A percentile compares a stretch with the other conserved stretches of the same genome.
Evolutionary conservation across 2,329 filamentous ascomycete genomes (phyloP).

Genomic region (Gaeumannomyces sp.): DNA sequence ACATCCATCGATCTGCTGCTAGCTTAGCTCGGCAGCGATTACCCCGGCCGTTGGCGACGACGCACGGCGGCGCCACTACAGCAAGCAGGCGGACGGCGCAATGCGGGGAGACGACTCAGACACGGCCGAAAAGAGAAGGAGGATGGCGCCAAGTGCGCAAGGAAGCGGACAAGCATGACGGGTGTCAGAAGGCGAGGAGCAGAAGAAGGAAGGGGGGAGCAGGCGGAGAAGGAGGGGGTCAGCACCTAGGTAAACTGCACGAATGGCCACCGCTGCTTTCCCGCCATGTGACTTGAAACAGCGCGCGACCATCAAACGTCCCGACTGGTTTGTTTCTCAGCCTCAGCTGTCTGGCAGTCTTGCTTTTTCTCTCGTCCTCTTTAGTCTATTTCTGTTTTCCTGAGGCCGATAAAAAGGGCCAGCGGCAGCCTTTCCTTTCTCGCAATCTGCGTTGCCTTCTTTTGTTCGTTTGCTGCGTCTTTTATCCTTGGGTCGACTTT

Average conservation of each 20-base stretch:
- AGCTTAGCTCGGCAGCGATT: background rate
- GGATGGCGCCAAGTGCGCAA: background rate
- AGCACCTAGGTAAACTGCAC: background rate
- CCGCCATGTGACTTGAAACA: background rate
- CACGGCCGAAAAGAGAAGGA: background rate
- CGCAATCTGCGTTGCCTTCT: background rate
- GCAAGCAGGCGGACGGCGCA: too few relatives aligned
- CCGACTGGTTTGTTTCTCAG: slow-evolving; percentile 1
- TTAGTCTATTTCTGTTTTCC: background rate
- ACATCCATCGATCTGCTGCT: background rate
- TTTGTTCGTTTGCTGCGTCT: slow-evolving; percentile 3
- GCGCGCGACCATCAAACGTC: background rate
- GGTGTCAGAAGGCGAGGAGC: background rate
- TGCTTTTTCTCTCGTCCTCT: background rate
- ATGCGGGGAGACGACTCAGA: background rate
- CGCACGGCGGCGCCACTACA: too few relatives aligned
- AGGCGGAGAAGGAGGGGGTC: too few relatives aligned
- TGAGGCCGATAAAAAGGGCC: background rate
- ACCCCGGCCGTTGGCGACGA: background rate
- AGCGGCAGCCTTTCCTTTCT: background rate
- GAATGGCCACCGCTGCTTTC: background rate
- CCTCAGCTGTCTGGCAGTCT: background rate
- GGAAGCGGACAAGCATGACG: background rate
- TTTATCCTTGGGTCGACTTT: background rate
- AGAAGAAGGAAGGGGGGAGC: too few relatives aligned